A percentile compares a stretch with the other conserved stretches of the same genome.
phyloP scores from a whole-genome alignment of 192 early-diverging fungal genomes.

The Gorgonomyces haynaldii region DNA sequence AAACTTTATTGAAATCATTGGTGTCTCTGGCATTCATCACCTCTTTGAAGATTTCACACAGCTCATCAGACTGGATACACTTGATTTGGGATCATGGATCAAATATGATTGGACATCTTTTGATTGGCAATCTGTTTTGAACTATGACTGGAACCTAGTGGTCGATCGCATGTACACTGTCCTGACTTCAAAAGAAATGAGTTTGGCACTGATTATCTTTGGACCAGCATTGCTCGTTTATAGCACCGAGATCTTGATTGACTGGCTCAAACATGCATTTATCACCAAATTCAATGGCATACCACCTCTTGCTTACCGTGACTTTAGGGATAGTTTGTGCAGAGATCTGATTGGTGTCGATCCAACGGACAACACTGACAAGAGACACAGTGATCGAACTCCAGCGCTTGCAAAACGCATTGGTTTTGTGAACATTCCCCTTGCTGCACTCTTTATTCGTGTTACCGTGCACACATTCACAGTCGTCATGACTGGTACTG shows the following conservation, averaged over 20 bases:
- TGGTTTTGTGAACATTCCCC: conserved; percentile 68
- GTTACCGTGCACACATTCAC: conserved; percentile 37
- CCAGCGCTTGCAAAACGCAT: conserved; percentile 66
- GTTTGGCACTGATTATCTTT: conserved; percentile 15
- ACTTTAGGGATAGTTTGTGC: conserved; percentile 79
- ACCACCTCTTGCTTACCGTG: conserved; percentile 71
- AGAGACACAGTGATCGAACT: conserved; percentile 46
- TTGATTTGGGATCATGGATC: too few relatives aligned
- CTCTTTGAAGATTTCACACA: too few relatives aligned
- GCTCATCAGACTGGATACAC: too few relatives aligned
- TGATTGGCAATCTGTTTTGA: background rate
- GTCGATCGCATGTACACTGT: conserved; percentile 5
- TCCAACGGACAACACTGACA: conserved; percentile 2
- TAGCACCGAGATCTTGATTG: conserved; percentile 80
- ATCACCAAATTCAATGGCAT: conserved; percentile 96
- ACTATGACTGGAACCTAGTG: conserved; percentile 6
- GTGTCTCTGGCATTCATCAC: too few relatives aligned
- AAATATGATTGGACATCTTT: too few relatives aligned
- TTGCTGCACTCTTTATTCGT: conserved; percentile 60
- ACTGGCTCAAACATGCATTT: conserved; percentile 98
- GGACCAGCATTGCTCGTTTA: conserved; percentile 79
- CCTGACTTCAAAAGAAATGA: conserved; percentile 3
- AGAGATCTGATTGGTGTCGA: conserved; percentile 56
- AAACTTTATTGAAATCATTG: conserved; percentile 76
- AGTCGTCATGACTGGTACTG: conserved; percentile 20